phyloP scores from a whole-genome alignment of 129 eudicot species.

The Tagetes erecta region DNA sequence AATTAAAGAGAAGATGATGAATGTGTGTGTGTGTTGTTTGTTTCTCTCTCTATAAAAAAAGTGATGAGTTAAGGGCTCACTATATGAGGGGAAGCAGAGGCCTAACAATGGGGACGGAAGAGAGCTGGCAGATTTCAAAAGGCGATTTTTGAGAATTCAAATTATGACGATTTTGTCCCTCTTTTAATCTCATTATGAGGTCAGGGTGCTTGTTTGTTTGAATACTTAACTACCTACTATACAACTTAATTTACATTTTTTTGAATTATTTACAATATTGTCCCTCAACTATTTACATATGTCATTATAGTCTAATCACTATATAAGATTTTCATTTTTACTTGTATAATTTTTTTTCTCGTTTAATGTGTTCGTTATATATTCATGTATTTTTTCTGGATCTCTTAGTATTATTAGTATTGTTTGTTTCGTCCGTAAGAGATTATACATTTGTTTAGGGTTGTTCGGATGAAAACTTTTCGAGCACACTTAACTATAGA shows the following conservation, averaged over 20 bases:
- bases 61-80: constrained; percentile 16
- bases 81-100: constrained; percentile 38
- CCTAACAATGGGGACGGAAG: constrained; percentile 59
- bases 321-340: not conserved
- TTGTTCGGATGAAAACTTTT: no score
- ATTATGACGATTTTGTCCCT: constrained; percentile 74
- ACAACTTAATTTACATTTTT: constrained; percentile 10
- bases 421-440: no score
- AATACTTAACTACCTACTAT: constrained; percentile 6
- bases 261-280: constrained; percentile 11
- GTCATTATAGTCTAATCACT: not conserved
- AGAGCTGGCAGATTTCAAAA: constrained; percentile 64
- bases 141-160: constrained; percentile 47
- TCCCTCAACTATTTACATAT: not conserved
- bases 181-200: constrained; percentile 24
- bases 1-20: constrained; percentile 7
- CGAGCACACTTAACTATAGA: no score
- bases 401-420: no score
- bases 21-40: not conserved
- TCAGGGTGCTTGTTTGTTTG: not conserved
- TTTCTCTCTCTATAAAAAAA: constrained; percentile 26
- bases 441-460: no score
- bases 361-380: not conserved
- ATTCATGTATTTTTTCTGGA: not conserved
- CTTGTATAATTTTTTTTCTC: no score